phyloP scores from a whole-genome alignment of 2,329 filamentous ascomycete species.

The Pseudogymnoascus sp. region DNA sequence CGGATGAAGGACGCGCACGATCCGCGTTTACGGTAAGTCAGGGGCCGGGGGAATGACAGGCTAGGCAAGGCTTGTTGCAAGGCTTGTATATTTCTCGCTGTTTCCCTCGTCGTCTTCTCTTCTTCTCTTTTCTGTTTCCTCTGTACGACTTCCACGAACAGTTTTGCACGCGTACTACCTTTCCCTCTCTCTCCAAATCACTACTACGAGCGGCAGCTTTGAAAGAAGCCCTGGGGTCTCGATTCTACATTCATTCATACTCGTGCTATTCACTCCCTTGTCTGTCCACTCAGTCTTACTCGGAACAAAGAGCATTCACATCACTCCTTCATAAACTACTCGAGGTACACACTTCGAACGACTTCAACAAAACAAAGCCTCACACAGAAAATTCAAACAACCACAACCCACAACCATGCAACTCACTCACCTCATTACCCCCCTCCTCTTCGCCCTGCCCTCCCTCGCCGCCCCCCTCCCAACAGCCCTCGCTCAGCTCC shows the following conservation, averaged over 20 bases:
- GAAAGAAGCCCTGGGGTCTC: constrained; percentile 1
- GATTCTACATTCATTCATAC: background rate
- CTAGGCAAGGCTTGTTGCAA: background rate
- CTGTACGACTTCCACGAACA: background rate
- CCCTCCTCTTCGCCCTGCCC: background rate
- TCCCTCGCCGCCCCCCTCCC: constrained; percentile 11
- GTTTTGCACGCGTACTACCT: background rate
- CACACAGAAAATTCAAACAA: background rate
- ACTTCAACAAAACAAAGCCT: background rate
- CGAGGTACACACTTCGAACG: background rate
- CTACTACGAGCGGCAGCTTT: background rate
- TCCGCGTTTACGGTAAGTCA: background rate
- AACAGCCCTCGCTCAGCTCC: constrained; percentile 17
- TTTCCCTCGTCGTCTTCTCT: background rate
- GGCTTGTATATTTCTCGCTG: background rate
- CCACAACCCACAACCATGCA: background rate
- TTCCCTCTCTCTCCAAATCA: background rate
- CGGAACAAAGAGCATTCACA: background rate
- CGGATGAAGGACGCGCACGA: background rate
- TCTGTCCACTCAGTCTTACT: background rate
- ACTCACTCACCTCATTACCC: background rate
- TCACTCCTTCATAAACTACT: background rate
- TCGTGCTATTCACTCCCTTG: background rate
- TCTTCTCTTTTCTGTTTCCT: background rate
- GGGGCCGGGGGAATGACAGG: background rate